A percentile compares a stretch with the other conserved stretches of the same genome.
Conservation (phyloP, 2,329 filamentous ascomycete genomes). For the Ophiostoma quercus region DNA sequence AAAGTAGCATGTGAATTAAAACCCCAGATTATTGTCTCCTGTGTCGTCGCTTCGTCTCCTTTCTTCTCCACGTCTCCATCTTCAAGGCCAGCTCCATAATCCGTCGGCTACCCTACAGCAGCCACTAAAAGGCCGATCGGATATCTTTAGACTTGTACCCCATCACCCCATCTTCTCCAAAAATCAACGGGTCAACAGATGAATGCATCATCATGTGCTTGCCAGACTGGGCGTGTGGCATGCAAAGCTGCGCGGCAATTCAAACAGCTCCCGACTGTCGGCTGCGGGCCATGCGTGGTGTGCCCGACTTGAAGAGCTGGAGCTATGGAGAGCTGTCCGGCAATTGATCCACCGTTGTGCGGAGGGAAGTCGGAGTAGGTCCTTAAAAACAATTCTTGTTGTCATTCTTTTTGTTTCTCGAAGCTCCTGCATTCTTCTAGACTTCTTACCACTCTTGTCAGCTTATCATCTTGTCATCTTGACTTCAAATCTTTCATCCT, state of each 20-base stretch:
- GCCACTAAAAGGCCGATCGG: neutral
- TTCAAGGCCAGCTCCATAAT: neutral
- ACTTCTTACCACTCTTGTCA: neutral
- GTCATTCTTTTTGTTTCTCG: neutral
- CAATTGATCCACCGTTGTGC: neutral
- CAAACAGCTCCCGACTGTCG: constrained; percentile 4
- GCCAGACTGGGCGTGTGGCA: neutral
- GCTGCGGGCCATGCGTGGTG: neutral
- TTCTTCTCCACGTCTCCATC: neutral
- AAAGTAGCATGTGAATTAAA: neutral
- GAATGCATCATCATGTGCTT: neutral
- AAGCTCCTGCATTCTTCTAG: neutral
- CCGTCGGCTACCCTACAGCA: neutral
- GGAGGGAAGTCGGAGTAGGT: neutral
- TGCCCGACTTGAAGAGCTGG: neutral
- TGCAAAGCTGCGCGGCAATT: neutral
- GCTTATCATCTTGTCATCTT: neutral
- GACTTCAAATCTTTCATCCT: neutral
- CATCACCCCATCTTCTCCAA: neutral
- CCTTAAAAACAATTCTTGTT: neutral
- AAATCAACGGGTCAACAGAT: neutral
- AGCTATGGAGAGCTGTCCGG: neutral
- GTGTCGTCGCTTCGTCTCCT: neutral
- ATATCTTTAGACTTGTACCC: neutral
- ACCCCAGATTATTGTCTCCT: neutral